Base-by-base conservation (phyloP, 345 rosid species). In the Heritiera littoralis region DNA sequence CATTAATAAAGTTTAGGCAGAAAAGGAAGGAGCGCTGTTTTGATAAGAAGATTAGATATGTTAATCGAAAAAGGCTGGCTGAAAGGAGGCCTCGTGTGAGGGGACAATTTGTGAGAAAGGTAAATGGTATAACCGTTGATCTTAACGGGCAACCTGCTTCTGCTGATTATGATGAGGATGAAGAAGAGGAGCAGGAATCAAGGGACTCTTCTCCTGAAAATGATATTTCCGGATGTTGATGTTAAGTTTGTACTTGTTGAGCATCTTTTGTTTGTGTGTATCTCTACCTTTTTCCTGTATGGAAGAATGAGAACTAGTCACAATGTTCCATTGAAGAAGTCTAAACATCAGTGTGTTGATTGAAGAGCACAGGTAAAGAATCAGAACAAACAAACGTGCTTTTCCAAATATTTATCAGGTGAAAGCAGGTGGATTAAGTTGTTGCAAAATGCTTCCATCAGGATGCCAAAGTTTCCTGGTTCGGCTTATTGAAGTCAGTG, bases 21-120 rank as follows among this genome's bases (percentile, higher is more conserved):
- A 96, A 94, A 79, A 88, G 97, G 86, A 96, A 94, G 80, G 94
- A 93, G 83, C 90, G 98, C 7, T 96, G 98, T 83, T 96, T 94
- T 81, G 97, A 93, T 85, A 96, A 96, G 90, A 96, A 92, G 91
- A 90, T 96, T 45, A 87, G 99, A 85, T 96, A 96, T 83, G 97
- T 87, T 79, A 96, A 94, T 82, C 79, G 99, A 66, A 96, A 96
- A 85, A 86, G 77, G 75, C 98, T 96, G 59, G 99, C 99, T 43
- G 99, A 96, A 86, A 87, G 97, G 87, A 91, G 99, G 87, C 99
- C 99, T 11, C 98, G 99, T 17, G 95, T 94, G 75, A 88, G 93
- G 80, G 99, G 99, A 65, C 99, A 96, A 87, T 96, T 96, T 89
- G 98, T 91, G 71, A 90, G 97, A 90, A 94, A 92, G 86, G 80